phyloP scores from a whole-genome alignment of 139 green algal species.

The Astrephomene gubernaculifera region DNA sequence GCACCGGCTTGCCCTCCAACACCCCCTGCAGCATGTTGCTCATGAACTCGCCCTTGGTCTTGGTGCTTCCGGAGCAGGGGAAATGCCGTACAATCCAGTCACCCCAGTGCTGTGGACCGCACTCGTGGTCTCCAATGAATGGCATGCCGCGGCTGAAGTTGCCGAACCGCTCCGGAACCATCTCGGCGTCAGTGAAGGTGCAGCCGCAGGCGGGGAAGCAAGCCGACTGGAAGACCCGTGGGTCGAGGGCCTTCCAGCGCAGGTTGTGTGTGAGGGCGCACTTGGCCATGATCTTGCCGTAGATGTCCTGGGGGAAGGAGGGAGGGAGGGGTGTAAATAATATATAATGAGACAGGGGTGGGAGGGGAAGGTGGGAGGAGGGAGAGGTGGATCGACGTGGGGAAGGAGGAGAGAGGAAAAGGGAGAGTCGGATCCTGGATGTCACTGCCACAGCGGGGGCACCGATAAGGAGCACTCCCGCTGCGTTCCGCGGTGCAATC shows the following conservation, averaged over 20 bases:
- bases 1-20: neutral
- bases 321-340: neutral
- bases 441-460: neutral
- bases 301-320: constrained; percentile 19
- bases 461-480: neutral
- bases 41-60: neutral
- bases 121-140: neutral
- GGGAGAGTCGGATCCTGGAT: neutral
- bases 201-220: constrained; percentile 31
- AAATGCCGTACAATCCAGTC: constrained; percentile 30
- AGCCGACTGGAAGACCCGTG: constrained; percentile 25
- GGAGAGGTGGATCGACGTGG: neutral
- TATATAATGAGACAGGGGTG: neutral
- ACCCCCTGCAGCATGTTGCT: neutral
- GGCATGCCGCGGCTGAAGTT: neutral
- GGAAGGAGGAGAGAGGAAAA: neutral
- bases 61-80: neutral
- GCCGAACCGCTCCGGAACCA: neutral
- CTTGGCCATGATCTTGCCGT: neutral
- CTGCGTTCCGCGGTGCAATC: neutral
- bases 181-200: neutral
- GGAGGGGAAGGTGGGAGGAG: neutral
- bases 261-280: neutral
- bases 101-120: neutral
- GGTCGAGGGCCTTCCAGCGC: constrained; percentile 13